These are phyloP conservation scores for Aspergillus novofumigatus DNA, from an alignment of 2,329 filamentous ascomycete genomes.

Conservation along the genomic window DNA sequence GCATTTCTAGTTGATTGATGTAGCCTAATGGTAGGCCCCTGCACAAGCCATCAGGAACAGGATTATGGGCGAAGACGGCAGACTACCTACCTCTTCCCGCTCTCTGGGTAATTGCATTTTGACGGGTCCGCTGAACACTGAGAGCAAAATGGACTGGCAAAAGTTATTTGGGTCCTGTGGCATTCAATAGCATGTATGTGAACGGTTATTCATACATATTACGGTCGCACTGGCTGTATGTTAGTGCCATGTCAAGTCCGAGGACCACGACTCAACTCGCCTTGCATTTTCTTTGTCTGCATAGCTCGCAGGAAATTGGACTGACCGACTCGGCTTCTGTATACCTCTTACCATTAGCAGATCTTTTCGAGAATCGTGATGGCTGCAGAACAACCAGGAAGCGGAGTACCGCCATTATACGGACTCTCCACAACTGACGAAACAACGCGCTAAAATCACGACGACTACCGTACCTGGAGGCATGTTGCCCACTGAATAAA, in stretches of 20 bases:
- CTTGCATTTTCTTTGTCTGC: constrained; percentile 19
- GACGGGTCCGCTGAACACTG: constrained; percentile 11
- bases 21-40: constrained; percentile 31
- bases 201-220: constrained; percentile 6
- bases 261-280: background rate
- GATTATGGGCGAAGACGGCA: background rate
- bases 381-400: no score
- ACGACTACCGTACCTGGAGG: background rate
- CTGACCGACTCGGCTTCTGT: background rate
- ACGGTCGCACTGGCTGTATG: constrained; percentile 13
- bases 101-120: constrained; percentile 15
- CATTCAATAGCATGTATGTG: background rate
- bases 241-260: background rate
- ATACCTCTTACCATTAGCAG: background rate
- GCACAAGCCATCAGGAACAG: background rate
- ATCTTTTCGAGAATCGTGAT: background rate
- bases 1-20: constrained; percentile 36
- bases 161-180: background rate
- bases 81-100: constrained; percentile 13
- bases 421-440: background rate
- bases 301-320: constrained; percentile 14
- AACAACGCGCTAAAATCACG: no score
- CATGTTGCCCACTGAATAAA: background rate
- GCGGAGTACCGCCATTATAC: no score
- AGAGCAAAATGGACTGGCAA: constrained; percentile 11